A percentile compares a stretch with the other conserved stretches of the same genome.
Evolutionary conservation across 2,329 filamentous ascomycete genomes (phyloP).

Genomic region (Rutstroemia sp.): DNA sequence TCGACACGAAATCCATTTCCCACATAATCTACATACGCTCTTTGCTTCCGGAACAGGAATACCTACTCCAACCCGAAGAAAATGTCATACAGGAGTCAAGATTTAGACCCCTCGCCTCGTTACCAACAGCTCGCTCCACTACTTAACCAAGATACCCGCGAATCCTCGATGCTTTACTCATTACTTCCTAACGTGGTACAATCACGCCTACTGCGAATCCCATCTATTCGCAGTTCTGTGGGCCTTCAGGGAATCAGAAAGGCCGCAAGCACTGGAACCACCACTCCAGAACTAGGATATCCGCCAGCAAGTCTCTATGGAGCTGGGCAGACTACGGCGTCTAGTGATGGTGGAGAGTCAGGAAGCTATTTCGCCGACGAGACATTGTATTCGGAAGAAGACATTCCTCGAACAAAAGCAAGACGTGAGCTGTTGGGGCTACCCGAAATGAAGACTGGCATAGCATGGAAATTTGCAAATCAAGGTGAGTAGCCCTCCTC

Average conservation of each 20-base stretch:
- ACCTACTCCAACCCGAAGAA: background rate
- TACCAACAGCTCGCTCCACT: background rate
- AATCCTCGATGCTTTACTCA: slow-evolving; percentile 42
- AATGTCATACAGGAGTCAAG: background rate
- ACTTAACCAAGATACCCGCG: slow-evolving; percentile 4
- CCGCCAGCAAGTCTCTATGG: slow-evolving; percentile 20
- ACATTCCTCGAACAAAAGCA: slow-evolving; percentile 3
- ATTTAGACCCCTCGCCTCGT: background rate
- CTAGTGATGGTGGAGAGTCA: background rate
- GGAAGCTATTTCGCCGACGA: slow-evolving; percentile 13
- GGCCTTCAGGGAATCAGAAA: slow-evolving; percentile 23
- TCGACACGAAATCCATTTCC: background rate
- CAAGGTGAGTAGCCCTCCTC: slow-evolving; percentile 33
- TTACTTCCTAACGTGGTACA: slow-evolving; percentile 47
- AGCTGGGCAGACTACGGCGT: background rate
- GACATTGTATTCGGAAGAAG: slow-evolving; percentile 16
- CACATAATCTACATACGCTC: background rate
- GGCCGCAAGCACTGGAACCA: slow-evolving; percentile 22
- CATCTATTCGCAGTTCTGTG: slow-evolving; percentile 39
- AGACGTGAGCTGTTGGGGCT: slow-evolving; percentile 14
- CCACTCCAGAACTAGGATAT: slow-evolving; percentile 21
- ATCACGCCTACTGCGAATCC: slow-evolving; percentile 42
- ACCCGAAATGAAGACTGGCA: slow-evolving; percentile 28
- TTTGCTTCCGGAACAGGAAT: background rate
- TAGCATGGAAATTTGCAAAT: slow-evolving; percentile 44